Percentiles rank a stretch among this genome's conserved stretches.
Evolutionary conservation across 2,329 filamentous ascomycete species (phyloP).

Genomic region (Pleomassaria siparia): DNA sequence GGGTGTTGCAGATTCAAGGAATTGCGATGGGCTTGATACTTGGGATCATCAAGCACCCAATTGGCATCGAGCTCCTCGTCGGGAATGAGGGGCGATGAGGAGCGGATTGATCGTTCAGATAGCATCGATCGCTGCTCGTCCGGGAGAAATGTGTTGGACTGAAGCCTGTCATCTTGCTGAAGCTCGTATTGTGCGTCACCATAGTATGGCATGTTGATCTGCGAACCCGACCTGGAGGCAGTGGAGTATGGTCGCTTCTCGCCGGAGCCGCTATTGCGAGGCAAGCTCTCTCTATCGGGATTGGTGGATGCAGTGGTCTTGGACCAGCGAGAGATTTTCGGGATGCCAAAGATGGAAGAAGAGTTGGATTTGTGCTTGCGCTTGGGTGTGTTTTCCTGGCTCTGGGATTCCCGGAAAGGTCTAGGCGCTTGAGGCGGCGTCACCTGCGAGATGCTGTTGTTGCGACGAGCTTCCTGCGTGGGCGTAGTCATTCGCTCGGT

Average conservation of each 20-base stretch:
- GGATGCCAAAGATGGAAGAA: constrained; percentile 71
- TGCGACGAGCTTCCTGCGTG: constrained; percentile 53
- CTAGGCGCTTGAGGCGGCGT: constrained; percentile 57
- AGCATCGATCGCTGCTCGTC: constrained; percentile 31
- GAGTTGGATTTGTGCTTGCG: constrained; percentile 88
- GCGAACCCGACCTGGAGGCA: constrained; percentile 77
- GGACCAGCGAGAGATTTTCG: constrained; percentile 96
- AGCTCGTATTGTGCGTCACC: constrained; percentile 64
- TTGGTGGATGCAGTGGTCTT: constrained; percentile 92
- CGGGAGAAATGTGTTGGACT: constrained; percentile 42
- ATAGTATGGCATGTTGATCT: constrained; percentile 64
- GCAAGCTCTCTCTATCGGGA: constrained; percentile 74
- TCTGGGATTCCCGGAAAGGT: constrained; percentile 51
- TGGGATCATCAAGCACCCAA: constrained; percentile 61
- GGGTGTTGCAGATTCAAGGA: constrained; percentile 79
- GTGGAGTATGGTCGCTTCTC: constrained; percentile 64
- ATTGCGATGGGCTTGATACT: constrained; percentile 80
- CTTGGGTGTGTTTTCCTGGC: constrained; percentile 77
- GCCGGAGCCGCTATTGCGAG: constrained; percentile 59
- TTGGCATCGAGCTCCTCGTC: constrained; percentile 48
- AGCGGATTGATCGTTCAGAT: constrained; percentile 40
- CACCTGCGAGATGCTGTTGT: constrained; percentile 34
- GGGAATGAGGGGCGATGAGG: constrained; percentile 57
- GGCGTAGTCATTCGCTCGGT: constrained; percentile 65
- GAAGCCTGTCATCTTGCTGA: constrained; percentile 59